Evolutionary conservation across 2,329 filamentous ascomycete genomes (phyloP), one percentile per base, ranked within the genome.

Genomic region (Clarireedia sp.): DNA sequence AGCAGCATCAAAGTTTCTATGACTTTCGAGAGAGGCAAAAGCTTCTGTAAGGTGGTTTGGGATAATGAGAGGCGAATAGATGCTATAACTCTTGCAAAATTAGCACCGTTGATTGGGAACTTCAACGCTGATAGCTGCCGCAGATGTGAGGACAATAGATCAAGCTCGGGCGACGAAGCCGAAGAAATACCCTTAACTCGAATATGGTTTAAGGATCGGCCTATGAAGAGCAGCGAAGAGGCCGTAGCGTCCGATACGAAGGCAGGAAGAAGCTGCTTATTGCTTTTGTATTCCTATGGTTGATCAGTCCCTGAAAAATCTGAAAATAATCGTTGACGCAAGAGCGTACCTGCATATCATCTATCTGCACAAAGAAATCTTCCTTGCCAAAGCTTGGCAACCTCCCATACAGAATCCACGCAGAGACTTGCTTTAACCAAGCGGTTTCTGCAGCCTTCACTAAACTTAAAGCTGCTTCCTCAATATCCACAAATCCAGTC

Each of bases 391-490:
- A 85, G 14, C 78, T 79, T 0, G 92, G 91, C 56, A 96, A 72
- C 50, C 87, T 83, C 5, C 94, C 94, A 69, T 96, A 95, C 14
- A 97, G 72, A 8, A 97, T 78, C 92, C 92, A 99, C 24, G 88
- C 87, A 3, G 90, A 88, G 10, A 95, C 78, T 67, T 96, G 90
- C 69, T 90, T 88, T 66, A 97, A 74, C 94, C 94, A 99, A 8
- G 91, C 87, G 29, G 82, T 87, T 72, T 99, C 92, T 0, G 90
- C 91, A 21, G 89, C 76, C 14, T 76, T 80, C n/a, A 89, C 79
- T 37, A 97, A 74, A 57, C 85, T 82, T 60, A 83, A 73, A 0
- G 90, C 86, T 40, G 88, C 85, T 56, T 83, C 81, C 67, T 92
- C 89, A 54, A 99, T 83, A 66, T 96, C 90, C 7, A 82, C 76